phyloP scores from a whole-genome alignment of 164 flowering plant genomes.

The Magnolia kwangsiensis region DNA sequence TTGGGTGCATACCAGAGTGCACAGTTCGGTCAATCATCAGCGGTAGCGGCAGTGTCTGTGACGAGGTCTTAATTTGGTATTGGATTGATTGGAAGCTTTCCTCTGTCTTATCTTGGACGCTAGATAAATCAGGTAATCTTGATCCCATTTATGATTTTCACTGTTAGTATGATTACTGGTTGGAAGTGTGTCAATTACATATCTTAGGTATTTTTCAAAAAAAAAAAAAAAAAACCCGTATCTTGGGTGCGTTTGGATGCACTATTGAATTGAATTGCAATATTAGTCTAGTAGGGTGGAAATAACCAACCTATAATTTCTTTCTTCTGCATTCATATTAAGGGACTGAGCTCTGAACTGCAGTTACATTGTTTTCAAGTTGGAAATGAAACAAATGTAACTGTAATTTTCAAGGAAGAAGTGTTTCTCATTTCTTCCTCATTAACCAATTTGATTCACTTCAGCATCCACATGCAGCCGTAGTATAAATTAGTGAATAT shows the following conservation, averaged over 20 bases:
- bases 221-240: no score
- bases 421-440: no score
- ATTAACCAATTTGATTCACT: no score
- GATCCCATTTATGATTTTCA: neutral
- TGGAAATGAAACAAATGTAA: no score
- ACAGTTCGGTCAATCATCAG: constrained; percentile 28
- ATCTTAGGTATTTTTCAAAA: neutral
- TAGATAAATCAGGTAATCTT: constrained; percentile 16
- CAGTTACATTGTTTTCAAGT: no score
- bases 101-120: constrained; percentile 20
- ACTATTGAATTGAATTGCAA: neutral
- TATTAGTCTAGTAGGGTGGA: no score
- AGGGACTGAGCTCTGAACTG: no score
- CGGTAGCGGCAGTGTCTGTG: neutral
- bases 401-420: no score
- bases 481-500: no score
- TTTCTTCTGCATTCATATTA: no score
- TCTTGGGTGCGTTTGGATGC: neutral
- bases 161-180: neutral
- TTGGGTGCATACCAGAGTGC: constrained; percentile 35
- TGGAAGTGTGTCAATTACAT: neutral
- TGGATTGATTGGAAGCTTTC: constrained; percentile 24
- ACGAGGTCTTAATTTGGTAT: constrained; percentile 24
- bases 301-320: no score
- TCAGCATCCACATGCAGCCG: no score